Evolutionary conservation across 2,329 filamentous ascomycete species (phyloP), one percentile per base, ranked within the genome.

Genomic region (Colletotrichum sp.): DNA sequence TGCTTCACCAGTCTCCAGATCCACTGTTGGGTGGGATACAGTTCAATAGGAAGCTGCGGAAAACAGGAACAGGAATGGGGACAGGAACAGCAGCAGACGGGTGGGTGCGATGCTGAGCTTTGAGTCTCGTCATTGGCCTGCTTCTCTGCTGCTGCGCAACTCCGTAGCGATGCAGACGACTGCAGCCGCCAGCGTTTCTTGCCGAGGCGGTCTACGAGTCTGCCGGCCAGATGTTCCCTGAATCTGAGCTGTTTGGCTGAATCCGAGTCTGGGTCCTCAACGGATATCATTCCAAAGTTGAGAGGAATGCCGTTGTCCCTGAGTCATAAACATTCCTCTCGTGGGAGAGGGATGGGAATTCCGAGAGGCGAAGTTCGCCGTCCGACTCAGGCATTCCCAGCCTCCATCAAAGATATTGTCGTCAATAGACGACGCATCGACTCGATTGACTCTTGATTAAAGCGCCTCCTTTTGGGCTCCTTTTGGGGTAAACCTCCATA

Each of bases 331-430:
- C 68, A 52, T 70, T 63, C 57, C 26, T 55, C n/a, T 52, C 44
- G 44, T 63, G 5, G 70, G 13, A 28, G 71, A 66, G 57, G 70
- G 66, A 55, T 60, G 60, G 59, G 32, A 66, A 57, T 39, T 22
- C 34, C 24, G 36, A 32, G 22, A 52, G 32, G 18, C 28, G 63
- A 64, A 52, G 44, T 52, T 52, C 44, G 44, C n/a, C 44, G 39
- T 39, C 70, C 64, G 70, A 62, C 64, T 75, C 70, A n/a, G 48
- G 71, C 70, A 52, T 24, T 59, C 63, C 64, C 64, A 65, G 48
- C 73, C 73, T 73, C 69, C 32, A 48, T 39, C 22, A 26, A 65
- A 28, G 64, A 75, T 68, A 75, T 68, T 15, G 36, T 66, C 18
- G 64, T 64, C 44, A 64, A 68, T 30, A 22, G 62, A 8, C 22